Conservation (phyloP, 768 basidiomycete species). For the Termitomyces sp. region DNA sequence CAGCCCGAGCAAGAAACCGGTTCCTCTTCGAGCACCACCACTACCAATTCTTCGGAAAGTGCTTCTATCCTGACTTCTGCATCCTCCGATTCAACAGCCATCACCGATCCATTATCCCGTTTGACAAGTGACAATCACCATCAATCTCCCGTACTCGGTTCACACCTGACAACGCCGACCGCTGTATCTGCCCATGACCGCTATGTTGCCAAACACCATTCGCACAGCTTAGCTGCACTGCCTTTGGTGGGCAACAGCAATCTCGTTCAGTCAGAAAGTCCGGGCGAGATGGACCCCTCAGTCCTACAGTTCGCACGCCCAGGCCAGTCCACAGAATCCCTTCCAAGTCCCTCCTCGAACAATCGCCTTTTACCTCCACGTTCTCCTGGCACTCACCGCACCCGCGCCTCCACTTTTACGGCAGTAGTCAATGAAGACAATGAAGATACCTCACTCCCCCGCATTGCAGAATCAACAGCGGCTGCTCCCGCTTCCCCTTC, state of each 20-base stretch:
- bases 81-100: slow-evolving; percentile 39
- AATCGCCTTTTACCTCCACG: slow-evolving; percentile 34
- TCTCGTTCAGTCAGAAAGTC: slow-evolving; percentile 31
- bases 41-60: slow-evolving; percentile 35
- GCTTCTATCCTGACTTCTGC: slow-evolving; percentile 39
- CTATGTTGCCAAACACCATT: slow-evolving; percentile 14
- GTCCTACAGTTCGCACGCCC: slow-evolving; percentile 76
- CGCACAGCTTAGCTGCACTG: slow-evolving; percentile 32
- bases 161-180: slow-evolving; percentile 21
- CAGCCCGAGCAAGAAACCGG: slow-evolving; percentile 22
- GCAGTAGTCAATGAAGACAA: slow-evolving; percentile 7
- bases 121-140: slow-evolving; percentile 24
- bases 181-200: slow-evolving; percentile 16
- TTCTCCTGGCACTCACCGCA: slow-evolving; percentile 3
- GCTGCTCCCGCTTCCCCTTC: background rate
- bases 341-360: slow-evolving; percentile 28
- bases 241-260: slow-evolving; percentile 18
- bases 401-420: slow-evolving; percentile 11
- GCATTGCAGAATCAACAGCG: slow-evolving; percentile 7
- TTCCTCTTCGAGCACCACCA: slow-evolving; percentile 28
- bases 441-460: slow-evolving; percentile 11
- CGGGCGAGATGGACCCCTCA: slow-evolving; percentile 62
- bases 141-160: slow-evolving; percentile 4
- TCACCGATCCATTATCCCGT: slow-evolving; percentile 45
- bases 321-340: slow-evolving; percentile 68